These are phyloP conservation scores for Comarum palustre DNA, from an alignment of 306 rosid species.

Conservation along the genomic window DNA sequence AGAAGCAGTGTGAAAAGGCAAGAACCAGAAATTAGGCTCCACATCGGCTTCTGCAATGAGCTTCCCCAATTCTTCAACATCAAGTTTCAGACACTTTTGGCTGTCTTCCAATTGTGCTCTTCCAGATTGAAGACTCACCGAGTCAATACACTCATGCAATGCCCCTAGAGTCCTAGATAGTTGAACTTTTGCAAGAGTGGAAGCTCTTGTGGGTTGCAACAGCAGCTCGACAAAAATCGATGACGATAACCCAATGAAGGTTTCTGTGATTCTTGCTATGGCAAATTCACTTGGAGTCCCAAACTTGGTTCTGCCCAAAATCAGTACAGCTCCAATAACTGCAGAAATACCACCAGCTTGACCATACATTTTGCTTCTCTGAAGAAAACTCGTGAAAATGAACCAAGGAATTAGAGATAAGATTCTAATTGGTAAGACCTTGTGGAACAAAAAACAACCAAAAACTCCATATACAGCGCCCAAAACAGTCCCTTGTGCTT, in stretches of 20 bases:
- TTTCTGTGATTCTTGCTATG: constrained; percentile 51
- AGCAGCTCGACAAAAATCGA: constrained; percentile 52
- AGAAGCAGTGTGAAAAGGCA: constrained; percentile 46
- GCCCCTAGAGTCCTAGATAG: constrained; percentile 39
- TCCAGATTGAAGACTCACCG: constrained; percentile 27
- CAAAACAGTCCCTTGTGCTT: constrained; percentile 64
- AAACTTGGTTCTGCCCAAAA: constrained; percentile 50
- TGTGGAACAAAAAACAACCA: constrained; percentile 51
- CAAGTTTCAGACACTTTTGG: constrained; percentile 26
- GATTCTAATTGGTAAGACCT: constrained; percentile 36
- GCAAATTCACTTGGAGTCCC: constrained; percentile 71
- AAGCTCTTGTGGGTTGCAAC: constrained; percentile 54
- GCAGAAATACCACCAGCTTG: constrained; percentile 72
- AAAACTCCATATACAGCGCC: constrained; percentile 64
- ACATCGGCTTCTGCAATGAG: constrained; percentile 51
- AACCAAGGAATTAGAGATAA: constrained; percentile 70
- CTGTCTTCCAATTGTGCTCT: constrained; percentile 24
- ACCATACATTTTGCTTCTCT: constrained; percentile 57
- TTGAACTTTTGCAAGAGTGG: constrained; percentile 40
- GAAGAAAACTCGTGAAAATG: constrained; percentile 60
- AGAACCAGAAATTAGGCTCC: constrained; percentile 71
- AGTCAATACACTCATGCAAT: constrained; percentile 37
- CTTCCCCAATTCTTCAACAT: constrained; percentile 36
- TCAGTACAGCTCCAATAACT: constrained; percentile 52
- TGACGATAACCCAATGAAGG: constrained; percentile 54